These are phyloP conservation scores for Parathielavia appendiculata DNA, from an alignment of 495 filamentous ascomycete genomes.

Conservation along the genomic window DNA sequence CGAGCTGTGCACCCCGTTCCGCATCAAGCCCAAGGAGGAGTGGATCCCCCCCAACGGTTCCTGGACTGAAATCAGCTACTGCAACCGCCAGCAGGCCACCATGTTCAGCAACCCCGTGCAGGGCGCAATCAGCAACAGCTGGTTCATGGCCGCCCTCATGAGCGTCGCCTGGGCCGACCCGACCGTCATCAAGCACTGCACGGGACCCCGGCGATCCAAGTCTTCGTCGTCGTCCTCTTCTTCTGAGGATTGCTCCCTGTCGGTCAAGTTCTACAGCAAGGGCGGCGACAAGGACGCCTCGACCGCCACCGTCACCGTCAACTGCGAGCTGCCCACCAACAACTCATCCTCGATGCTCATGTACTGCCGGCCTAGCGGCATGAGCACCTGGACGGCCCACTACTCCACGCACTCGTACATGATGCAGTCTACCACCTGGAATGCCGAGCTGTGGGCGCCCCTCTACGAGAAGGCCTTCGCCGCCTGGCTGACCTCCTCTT, in stretches of 20 bases:
- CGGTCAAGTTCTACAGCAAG: constrained; percentile 35
- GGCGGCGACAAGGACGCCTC: constrained; percentile 37
- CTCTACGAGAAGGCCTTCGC: constrained; percentile 43
- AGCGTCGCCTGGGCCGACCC: constrained; percentile 37
- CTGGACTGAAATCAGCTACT: constrained; percentile 30
- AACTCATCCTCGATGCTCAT: constrained; percentile 34
- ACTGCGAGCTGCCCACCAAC: constrained; percentile 37
- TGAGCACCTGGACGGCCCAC: neutral
- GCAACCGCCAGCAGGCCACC: constrained; percentile 16
- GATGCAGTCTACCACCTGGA: constrained; percentile 8
- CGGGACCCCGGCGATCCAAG: neutral
- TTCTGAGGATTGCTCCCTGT: constrained; percentile 11
- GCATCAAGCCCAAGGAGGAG: constrained; percentile 19
- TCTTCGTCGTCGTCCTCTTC: neutral
- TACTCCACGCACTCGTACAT: neutral
- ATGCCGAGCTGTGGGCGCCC: constrained; percentile 33
- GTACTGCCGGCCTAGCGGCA: constrained; percentile 31
- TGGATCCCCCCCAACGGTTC: constrained; percentile 30
- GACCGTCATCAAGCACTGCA: constrained; percentile 28
- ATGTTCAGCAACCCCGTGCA: constrained; percentile 37
- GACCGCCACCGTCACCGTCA: constrained; percentile 33
- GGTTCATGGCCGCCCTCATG: constrained; percentile 37
- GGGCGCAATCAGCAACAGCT: constrained; percentile 33
- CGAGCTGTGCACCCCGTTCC: constrained; percentile 34
- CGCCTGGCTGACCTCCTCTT: constrained; percentile 29